A percentile compares a stretch with the other conserved stretches of the same genome.
Conservation (phyloP, 1,284 basidiomycete species). For the Puccinia novopanici region DNA sequence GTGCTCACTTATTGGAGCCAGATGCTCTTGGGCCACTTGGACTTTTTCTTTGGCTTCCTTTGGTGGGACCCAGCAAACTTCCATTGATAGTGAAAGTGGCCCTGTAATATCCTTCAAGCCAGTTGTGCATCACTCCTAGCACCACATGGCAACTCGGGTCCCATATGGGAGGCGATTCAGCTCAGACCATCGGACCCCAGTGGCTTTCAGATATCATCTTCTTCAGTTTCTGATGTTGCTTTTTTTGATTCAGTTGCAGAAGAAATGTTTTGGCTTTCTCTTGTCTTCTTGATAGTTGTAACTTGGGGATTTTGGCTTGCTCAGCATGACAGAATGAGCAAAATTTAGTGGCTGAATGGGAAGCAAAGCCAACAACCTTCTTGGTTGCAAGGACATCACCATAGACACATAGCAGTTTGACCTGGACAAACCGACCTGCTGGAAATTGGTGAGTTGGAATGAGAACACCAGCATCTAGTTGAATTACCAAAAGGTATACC, state of each 20-base stretch:
- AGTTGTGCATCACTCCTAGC: too few species aligned
- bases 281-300: neutral
- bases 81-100: constrained; percentile 33
- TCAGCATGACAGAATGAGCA: constrained; percentile 2
- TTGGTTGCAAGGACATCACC: constrained; percentile 17
- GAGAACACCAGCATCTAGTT: neutral
- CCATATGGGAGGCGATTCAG: constrained; percentile 32
- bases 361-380: neutral
- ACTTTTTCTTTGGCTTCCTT: constrained; percentile 12
- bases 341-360: constrained; percentile 13
- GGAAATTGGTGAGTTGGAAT: neutral
- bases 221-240: neutral
- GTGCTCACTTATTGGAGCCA: neutral
- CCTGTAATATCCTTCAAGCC: neutral
- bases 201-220: neutral
- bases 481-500: too few species aligned
- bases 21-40: neutral
- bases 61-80: neutral
- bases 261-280: neutral
- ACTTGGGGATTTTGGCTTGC: neutral
- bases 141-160: constrained; percentile 3
- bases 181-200: constrained; percentile 21
- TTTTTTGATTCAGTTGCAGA: neutral
- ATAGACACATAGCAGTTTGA: neutral
- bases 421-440: neutral